These are phyloP conservation scores for Penicillium soppii DNA, from an alignment of 495 filamentous ascomycete genomes.

Conservation along the genomic window DNA sequence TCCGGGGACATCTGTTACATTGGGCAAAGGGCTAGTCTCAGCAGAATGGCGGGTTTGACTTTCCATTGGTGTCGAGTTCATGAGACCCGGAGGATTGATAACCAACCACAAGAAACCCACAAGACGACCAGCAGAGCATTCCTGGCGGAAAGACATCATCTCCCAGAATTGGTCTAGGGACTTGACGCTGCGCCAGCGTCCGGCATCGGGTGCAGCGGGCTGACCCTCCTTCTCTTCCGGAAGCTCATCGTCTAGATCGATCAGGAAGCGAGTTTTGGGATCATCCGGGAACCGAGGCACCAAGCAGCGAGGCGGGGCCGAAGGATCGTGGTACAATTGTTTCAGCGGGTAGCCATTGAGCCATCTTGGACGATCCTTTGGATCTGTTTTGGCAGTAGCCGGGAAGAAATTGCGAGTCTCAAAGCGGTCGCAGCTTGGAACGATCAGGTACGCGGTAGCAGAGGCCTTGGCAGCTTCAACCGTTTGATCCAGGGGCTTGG, in stretches of 20 bases:
- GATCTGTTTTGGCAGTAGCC: slow-evolving; percentile 34
- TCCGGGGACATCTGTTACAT: slow-evolving; percentile 3
- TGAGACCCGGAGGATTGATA: slow-evolving; percentile 55
- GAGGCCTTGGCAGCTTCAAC: slow-evolving; percentile 39
- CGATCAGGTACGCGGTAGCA: slow-evolving; percentile 71
- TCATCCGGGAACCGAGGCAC: slow-evolving; percentile 94
- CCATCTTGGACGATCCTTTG: slow-evolving; percentile 49
- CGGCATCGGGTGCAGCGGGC: slow-evolving; percentile 42
- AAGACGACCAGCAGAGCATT: slow-evolving; percentile 85
- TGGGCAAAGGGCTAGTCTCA: slow-evolving; percentile 7
- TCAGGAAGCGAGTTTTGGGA: slow-evolving; percentile 87
- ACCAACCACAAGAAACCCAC: slow-evolving; percentile 96
- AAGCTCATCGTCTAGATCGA: slow-evolving; percentile 82
- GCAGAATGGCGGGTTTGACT: slow-evolving; percentile 20
- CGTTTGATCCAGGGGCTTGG: slow-evolving; percentile 41
- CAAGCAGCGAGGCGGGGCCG: slow-evolving; percentile 75
- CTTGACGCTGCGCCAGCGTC: slow-evolving; percentile 78
- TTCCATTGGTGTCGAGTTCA: slow-evolving; percentile 41
- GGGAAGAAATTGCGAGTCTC: slow-evolving; percentile 70
- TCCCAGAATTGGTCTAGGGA: slow-evolving; percentile 95
- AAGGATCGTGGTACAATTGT: slow-evolving; percentile 53
- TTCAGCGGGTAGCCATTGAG: slow-evolving; percentile 61
- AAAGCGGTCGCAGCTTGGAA: slow-evolving; percentile 78
- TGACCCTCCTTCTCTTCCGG: slow-evolving; percentile 36
- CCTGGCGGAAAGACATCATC: slow-evolving; percentile 94